Evolutionary conservation across 306 rosid species (phyloP).

Genomic region (Clitoria ternatea): DNA sequence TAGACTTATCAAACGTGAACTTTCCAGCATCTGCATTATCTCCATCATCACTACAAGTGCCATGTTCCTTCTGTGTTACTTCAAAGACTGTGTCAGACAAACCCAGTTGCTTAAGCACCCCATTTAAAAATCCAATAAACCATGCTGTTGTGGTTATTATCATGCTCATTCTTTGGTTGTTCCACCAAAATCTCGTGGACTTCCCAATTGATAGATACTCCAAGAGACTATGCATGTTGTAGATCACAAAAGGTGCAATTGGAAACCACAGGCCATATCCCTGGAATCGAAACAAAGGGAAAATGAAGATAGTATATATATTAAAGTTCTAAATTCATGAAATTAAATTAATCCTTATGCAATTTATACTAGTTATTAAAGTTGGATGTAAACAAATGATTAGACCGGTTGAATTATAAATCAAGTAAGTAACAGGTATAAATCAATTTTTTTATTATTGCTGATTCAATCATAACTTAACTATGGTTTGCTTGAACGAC

Average conservation of each 20-base stretch:
- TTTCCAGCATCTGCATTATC: neutral
- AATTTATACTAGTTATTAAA: neutral
- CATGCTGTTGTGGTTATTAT: conserved; percentile 38
- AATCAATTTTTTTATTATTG: no score
- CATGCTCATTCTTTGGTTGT: conserved; percentile 54
- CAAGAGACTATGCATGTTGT: conserved; percentile 20
- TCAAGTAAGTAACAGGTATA: no score
- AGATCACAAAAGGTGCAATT: conserved; percentile 25
- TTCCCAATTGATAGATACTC: conserved; percentile 32
- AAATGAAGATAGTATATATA: no score
- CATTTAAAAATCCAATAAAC: conserved; percentile 42
- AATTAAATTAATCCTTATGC: no score
- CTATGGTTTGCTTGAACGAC: no score
- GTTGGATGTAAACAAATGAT: no score
- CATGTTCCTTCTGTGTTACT: conserved; percentile 48
- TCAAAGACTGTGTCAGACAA: conserved; percentile 51
- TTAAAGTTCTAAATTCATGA: neutral
- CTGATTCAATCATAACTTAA: no score
- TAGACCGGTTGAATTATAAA: no score
- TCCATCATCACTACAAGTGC: neutral
- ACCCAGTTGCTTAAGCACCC: conserved; percentile 39
- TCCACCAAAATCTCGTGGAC: conserved; percentile 68
- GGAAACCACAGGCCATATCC: conserved; percentile 38
- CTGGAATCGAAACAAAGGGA: neutral
- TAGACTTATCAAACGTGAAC: conserved; percentile 52